Percentiles rank a stretch among this genome's conserved stretches.
phyloP scores from a whole-genome alignment of 1,284 basidiomycete genomes.

The Hypsizygus ulmarius region DNA sequence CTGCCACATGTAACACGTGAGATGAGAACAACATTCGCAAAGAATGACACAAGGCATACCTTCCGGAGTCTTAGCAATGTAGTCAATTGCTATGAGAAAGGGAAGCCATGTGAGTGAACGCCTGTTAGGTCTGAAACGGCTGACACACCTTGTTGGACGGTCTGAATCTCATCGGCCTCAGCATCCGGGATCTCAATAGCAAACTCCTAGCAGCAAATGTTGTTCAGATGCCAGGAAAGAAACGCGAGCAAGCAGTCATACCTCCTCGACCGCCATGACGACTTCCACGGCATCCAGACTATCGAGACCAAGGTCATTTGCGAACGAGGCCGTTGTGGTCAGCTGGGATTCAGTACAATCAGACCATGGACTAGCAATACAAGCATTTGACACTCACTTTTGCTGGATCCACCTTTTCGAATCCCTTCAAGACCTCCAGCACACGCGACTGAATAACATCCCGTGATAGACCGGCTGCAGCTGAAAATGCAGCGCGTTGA shows the following conservation, averaged over 20 bases:
- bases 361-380: slow-evolving; percentile 3
- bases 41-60: slow-evolving; percentile 41
- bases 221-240: slow-evolving; percentile 4
- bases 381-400: slow-evolving; percentile 56
- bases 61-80: slow-evolving; percentile 93
- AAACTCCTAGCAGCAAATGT: slow-evolving; percentile 60
- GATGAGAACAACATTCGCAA: neutral
- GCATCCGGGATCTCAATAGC: slow-evolving; percentile 94
- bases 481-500: slow-evolving; percentile 67
- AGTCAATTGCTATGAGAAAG: slow-evolving; percentile 80
- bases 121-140: slow-evolving; percentile 11
- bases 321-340: slow-evolving; percentile 72
- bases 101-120: slow-evolving; percentile 16
- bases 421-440: slow-evolving; percentile 87
- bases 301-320: slow-evolving; percentile 90
- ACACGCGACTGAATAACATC: slow-evolving; percentile 82
- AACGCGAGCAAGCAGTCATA: slow-evolving; percentile 31
- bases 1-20: neutral
- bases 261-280: slow-evolving; percentile 99
- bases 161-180: slow-evolving; percentile 97
- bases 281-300: slow-evolving; percentile 98
- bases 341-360: slow-evolving; percentile 51
- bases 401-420: slow-evolving; percentile 88
- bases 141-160: slow-evolving; percentile 85
- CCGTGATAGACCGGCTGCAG: slow-evolving; percentile 70